Evolutionary conservation across 441 rosid species (phyloP).

Genomic region (Jatropha multifida): DNA sequence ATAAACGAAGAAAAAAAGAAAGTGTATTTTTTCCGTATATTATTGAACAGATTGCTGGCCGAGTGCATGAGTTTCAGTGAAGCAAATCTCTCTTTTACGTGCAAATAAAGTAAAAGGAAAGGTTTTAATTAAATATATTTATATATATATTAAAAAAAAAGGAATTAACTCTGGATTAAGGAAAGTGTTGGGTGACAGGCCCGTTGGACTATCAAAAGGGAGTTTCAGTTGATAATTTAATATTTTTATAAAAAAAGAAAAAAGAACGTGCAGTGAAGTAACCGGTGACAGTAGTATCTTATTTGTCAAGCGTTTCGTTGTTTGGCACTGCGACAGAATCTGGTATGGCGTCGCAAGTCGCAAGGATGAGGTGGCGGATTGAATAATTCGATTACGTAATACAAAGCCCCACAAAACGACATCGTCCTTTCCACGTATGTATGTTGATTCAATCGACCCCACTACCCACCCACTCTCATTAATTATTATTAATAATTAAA

Average conservation of each 20-base stretch:
- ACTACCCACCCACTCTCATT: not conserved
- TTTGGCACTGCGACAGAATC: not conserved
- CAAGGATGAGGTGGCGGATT: not conserved
- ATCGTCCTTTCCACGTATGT: not conserved
- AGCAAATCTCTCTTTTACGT: not conserved
- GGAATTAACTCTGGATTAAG: not conserved
- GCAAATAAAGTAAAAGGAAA: not conserved
- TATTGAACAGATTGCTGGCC: not conserved
- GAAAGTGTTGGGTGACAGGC: not conserved
- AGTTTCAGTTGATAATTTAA: not conserved
- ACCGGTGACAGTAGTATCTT: not conserved
- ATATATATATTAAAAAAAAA: not conserved
- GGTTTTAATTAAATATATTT: too few species aligned
- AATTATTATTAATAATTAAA: not conserved
- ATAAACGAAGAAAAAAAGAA: too few species aligned
- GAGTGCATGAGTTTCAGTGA: not conserved
- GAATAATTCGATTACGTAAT: not conserved
- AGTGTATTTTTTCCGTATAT: too few species aligned
- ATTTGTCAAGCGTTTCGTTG: not conserved
- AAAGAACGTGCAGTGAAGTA: conserved; percentile 38
- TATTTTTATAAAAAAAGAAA: not conserved
- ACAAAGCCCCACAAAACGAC: not conserved
- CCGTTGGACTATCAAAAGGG: not conserved
- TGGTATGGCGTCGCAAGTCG: not conserved
- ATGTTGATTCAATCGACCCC: not conserved